A percentile compares a stretch with the other conserved stretches of the same genome.
Evolutionary conservation across 2,329 filamentous ascomycete species (phyloP).

Genomic region (Aspergillus unguis): DNA sequence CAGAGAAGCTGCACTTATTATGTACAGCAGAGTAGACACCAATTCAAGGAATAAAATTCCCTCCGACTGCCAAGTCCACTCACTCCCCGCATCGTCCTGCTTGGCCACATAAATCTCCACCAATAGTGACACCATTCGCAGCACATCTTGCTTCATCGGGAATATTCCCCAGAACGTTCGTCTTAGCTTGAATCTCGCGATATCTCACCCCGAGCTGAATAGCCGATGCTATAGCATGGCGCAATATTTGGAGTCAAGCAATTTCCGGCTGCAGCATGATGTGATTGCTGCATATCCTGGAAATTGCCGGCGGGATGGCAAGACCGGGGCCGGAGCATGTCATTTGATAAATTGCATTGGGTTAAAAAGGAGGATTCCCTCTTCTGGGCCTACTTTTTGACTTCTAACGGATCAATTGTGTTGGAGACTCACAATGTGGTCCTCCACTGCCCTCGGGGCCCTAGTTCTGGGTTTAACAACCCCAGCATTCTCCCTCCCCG

Average conservation of each 20-base stretch:
- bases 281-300: neutral
- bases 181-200: neutral
- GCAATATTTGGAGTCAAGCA: neutral
- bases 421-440: neutral
- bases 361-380: too few relatives aligned
- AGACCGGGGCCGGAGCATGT: neutral
- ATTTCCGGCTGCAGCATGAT: neutral
- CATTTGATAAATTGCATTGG: too few relatives aligned
- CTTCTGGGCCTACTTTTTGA: too few relatives aligned
- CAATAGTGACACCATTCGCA: neutral
- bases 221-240: neutral
- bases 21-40: too few relatives aligned
- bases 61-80: too few relatives aligned
- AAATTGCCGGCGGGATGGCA: neutral
- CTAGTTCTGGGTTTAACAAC: neutral
- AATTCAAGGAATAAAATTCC: too few relatives aligned
- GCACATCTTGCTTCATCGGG: neutral
- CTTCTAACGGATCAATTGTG: neutral
- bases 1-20: too few relatives aligned
- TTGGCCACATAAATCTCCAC: neutral
- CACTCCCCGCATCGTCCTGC: too few relatives aligned
- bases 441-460: neutral
- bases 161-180: neutral
- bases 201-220: neutral
- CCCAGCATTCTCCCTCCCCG: neutral